phyloP scores from a whole-genome alignment of 2,329 filamentous ascomycete genomes.

The Aspergillus pseudonomiae region DNA sequence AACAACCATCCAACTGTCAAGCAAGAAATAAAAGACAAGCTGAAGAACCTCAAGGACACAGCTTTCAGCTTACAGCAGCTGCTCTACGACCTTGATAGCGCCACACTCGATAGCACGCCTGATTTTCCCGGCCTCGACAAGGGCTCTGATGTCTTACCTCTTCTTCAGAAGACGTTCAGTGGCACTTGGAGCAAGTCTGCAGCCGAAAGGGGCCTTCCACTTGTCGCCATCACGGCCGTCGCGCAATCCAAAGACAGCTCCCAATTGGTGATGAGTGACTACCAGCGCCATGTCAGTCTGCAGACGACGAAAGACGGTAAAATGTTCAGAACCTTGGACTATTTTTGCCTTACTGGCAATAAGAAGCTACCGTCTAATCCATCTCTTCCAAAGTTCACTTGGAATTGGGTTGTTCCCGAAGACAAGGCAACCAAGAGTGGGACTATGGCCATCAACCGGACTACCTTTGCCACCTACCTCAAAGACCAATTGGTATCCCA shows the following conservation, averaged over 20 bases:
- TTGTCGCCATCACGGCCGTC: conserved; percentile 5
- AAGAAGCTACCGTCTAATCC: neutral
- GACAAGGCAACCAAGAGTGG: conserved; percentile 6
- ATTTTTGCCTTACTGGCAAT: neutral
- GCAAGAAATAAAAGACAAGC: neutral
- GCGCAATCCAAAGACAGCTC: neutral
- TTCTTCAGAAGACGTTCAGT: conserved; percentile 3
- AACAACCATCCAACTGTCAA: conserved; percentile 2
- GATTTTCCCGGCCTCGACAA: neutral
- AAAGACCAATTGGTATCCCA: too few species aligned
- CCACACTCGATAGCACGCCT: neutral
- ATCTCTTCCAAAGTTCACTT: neutral
- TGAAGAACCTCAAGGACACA: conserved; percentile 10
- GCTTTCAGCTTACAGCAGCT: conserved; percentile 17
- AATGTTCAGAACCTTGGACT: conserved; percentile 4
- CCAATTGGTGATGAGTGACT: conserved; percentile 5
- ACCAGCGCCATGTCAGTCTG: conserved; percentile 8
- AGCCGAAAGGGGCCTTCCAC: neutral
- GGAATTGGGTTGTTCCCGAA: conserved; percentile 12
- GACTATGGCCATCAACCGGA: conserved; percentile 13
- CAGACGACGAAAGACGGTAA: neutral
- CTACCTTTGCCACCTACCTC: neutral
- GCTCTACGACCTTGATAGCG: conserved; percentile 10
- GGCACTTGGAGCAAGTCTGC: conserved; percentile 1
- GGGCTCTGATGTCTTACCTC: neutral